Evolutionary conservation across 2,329 filamentous ascomycete species (phyloP).

Genomic region (Penicillium sp.): DNA sequence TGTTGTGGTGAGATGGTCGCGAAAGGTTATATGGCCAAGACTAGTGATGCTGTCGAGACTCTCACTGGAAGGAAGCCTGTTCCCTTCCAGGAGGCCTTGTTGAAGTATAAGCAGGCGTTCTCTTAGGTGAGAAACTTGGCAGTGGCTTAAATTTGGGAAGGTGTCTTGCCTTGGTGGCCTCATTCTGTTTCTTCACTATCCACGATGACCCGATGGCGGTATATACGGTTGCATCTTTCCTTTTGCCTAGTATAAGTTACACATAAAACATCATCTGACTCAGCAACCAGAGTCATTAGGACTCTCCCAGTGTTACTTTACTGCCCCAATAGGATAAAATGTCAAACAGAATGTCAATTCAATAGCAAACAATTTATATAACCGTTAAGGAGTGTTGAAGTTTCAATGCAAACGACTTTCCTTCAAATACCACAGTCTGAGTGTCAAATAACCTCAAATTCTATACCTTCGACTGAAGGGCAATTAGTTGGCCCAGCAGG

Average conservation of each 20-base stretch:
- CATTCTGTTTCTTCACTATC: too few species aligned
- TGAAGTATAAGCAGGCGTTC: background rate
- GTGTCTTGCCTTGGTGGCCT: too few species aligned
- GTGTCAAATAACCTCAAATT: background rate
- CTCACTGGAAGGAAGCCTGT: conserved; percentile 2
- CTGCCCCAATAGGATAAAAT: too few species aligned
- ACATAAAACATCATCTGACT: too few species aligned
- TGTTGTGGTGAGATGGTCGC: conserved; percentile 8
- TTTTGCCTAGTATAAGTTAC: too few species aligned
- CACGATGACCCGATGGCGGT: too few species aligned
- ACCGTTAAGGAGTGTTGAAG: background rate
- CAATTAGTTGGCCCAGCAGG: background rate
- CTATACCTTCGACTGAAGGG: background rate
- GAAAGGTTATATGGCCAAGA: conserved; percentile 3
- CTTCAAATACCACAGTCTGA: background rate
- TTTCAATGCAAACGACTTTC: background rate
- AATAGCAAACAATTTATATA: background rate
- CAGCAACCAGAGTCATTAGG: too few species aligned
- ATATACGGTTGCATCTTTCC: too few species aligned
- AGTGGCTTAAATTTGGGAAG: too few species aligned
- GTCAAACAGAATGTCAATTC: too few species aligned
- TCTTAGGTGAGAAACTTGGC: background rate
- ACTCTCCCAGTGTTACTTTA: background rate
- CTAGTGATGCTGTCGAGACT: conserved; percentile 1
- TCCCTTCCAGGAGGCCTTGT: background rate